Evolutionary conservation across 371 early-diverging fungal species (phyloP).

Genomic region (Rhizopus sp.): DNA sequence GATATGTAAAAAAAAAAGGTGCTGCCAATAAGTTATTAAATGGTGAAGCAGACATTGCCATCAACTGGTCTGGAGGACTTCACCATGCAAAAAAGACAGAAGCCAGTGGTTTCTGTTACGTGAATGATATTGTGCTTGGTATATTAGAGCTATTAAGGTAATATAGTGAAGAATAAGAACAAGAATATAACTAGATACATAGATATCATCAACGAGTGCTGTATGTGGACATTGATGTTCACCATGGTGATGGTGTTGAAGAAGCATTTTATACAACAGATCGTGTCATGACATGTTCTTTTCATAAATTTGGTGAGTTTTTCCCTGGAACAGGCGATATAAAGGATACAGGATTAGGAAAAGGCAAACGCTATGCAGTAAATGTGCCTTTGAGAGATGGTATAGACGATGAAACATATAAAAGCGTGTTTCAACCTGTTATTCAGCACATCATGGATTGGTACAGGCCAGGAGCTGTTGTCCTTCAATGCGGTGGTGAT

Average conservation of each 20-base stretch:
- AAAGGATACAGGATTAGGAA: conserved; percentile 84
- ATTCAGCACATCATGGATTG: conserved; percentile 90
- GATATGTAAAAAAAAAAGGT: conserved; percentile 43
- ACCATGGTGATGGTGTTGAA: conserved; percentile 99
- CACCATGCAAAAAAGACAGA: conserved; percentile 98
- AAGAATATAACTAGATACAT: not conserved
- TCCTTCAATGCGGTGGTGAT: conserved; percentile 99
- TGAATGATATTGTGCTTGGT: conserved; percentile 98
- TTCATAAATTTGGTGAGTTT: conserved; percentile 99
- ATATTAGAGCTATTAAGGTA: conserved; percentile 92
- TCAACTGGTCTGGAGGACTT: conserved; percentile 99
- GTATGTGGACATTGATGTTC: conserved; percentile 99
- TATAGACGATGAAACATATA: conserved; percentile 95
- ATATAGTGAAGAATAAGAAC: not conserved
- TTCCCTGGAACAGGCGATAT: conserved; percentile 98
- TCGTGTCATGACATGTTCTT: conserved; percentile 98
- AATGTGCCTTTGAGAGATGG: conserved; percentile 98
- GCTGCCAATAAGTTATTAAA: conserved; percentile 90
- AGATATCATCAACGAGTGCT: conserved; percentile 91
- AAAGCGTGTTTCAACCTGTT: conserved; percentile 88
- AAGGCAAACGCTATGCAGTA: conserved; percentile 92
- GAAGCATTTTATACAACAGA: conserved; percentile 99
- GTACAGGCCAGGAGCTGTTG: conserved; percentile 94
- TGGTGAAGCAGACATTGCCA: conserved; percentile 90
- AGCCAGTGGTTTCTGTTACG: conserved; percentile 99